Base-by-base conservation (phyloP, 805 yeast species). In the Candida hispaniensis region DNA sequence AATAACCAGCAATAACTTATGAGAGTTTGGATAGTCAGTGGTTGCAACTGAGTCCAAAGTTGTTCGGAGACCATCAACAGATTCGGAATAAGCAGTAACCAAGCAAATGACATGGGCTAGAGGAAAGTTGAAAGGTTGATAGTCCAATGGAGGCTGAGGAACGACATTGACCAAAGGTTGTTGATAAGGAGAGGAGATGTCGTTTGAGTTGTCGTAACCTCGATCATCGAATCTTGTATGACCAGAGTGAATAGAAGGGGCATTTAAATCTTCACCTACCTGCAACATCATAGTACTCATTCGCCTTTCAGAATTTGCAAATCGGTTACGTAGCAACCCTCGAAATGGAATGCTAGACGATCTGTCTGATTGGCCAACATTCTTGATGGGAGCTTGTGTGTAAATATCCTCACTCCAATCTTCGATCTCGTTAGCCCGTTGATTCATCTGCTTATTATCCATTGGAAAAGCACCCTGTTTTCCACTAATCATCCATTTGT, bases 31-130 rank as follows among this genome's bases (percentile, higher is more conserved):
- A 56, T 79, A 91, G 44, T 83, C 94, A 1, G 96, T 83, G 1
- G 94, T 82, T n/a, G 94, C 81, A 34, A 91, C 54, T 2, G 97
- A 88, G 55, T 91, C 97, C 44, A 88, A 56, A 0, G 97, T 85
- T 1, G 88, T 73, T 49, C 97, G 68, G 40, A 91, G 58, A 43
- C 93, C 94, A 8, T 66, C 78, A 46, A 73, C 80, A 54, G 83
- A 93, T 60, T 91, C 98, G 2, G 96, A 85, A 52, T 91, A 91
- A 51, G 96, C 88, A 1, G 98, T 91, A 7, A 91, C 93, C 41
- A 79, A 62, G 46, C 77, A 73, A 48, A 80, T 68, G 0, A 75
- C 65, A 47, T 79, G 91, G 10, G 78, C 65, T 47, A 91, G 66
- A 10, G 98, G 83, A 48, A 62, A 82, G 0, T 75, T 79, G 57